phyloP scores from a whole-genome alignment of 2,329 filamentous ascomycete species.

The Diaporthe sp. region DNA sequence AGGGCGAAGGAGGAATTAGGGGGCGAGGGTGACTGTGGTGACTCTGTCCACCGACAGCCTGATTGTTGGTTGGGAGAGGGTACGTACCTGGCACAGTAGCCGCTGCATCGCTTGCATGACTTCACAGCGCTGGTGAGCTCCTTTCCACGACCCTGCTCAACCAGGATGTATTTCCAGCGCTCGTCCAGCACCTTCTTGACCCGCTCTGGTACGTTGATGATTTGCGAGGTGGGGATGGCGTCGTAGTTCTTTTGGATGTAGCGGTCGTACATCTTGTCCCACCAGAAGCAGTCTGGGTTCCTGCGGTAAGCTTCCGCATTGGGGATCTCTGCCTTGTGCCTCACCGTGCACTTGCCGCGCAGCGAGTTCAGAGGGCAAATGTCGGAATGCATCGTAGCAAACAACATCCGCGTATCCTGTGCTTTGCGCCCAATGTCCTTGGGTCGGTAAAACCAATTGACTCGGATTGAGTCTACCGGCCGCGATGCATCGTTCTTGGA shows the following conservation, averaged over 20 bases:
- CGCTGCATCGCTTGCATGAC: conserved; percentile 90
- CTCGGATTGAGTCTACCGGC: conserved; percentile 88
- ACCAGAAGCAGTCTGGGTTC: conserved; percentile 92
- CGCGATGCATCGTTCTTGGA: conserved; percentile 78
- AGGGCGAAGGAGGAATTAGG: conserved; percentile 36
- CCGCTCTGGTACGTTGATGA: conserved; percentile 95
- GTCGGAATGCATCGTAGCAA: conserved; percentile 99
- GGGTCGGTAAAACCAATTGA: conserved; percentile 99
- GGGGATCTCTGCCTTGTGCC: conserved; percentile 87
- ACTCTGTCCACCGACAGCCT: conserved; percentile 6
- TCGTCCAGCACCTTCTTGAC: conserved; percentile 97
- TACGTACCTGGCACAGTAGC: conserved; percentile 90
- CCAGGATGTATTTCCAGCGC: conserved; percentile 95
- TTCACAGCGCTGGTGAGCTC: conserved; percentile 97
- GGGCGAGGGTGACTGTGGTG: conserved; percentile 38
- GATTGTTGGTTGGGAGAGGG: conserved; percentile 10
- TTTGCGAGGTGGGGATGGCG: conserved; percentile 89
- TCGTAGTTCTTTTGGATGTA: conserved; percentile 99
- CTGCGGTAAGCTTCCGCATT: conserved; percentile 89
- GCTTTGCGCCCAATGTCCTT: conserved; percentile 95
- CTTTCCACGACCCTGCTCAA: conserved; percentile 93
- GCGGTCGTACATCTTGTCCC: conserved; percentile 95
- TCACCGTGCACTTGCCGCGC: conserved; percentile 92
- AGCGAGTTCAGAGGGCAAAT: conserved; percentile 92
- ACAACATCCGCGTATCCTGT: conserved; percentile 90